A percentile compares a stretch with the other conserved stretches of the same genome.
phyloP scores from a whole-genome alignment of 2,329 filamentous ascomycete species.

The Aspergillus sp. region DNA sequence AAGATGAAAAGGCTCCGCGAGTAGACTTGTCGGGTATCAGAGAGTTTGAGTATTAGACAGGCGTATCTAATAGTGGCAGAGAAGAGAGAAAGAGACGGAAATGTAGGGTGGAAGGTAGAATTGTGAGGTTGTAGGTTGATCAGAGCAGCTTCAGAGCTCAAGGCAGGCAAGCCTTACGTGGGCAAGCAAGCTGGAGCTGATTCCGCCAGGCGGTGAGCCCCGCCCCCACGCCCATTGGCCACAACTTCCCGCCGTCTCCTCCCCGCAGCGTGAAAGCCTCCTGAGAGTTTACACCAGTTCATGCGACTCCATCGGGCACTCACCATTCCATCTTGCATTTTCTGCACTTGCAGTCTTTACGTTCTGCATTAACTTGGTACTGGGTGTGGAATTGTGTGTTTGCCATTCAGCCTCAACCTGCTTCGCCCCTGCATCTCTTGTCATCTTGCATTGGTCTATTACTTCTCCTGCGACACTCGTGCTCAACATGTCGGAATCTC shows the following conservation, averaged over 20 bases:
- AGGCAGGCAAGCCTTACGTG: conserved; percentile 33
- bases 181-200: conserved; percentile 19
- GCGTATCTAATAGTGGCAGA: not conserved
- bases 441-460: conserved; percentile 1
- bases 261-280: conserved; percentile 20
- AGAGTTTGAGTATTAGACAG: not conserved
- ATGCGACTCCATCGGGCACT: not conserved
- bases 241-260: not conserved
- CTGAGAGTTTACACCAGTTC: conserved; percentile 14
- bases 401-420: not conserved
- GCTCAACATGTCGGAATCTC: conserved; percentile 41
- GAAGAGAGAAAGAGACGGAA: conserved; percentile 1
- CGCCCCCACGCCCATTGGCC: conserved; percentile 13
- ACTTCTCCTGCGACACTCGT: conserved; percentile 5
- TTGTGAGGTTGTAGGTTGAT: conserved; percentile 20
- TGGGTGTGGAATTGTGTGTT: not conserved
- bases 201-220: conserved; percentile 22
- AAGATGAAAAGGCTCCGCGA: not conserved
- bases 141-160: conserved; percentile 23
- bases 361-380: not conserved
- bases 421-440: not conserved
- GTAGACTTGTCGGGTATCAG: not conserved
- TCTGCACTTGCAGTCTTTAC: not conserved
- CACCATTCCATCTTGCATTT: not conserved
- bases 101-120: conserved; percentile 2